Base-by-base conservation (phyloP, 306 rosid species). In the Glycine soja region DNA sequence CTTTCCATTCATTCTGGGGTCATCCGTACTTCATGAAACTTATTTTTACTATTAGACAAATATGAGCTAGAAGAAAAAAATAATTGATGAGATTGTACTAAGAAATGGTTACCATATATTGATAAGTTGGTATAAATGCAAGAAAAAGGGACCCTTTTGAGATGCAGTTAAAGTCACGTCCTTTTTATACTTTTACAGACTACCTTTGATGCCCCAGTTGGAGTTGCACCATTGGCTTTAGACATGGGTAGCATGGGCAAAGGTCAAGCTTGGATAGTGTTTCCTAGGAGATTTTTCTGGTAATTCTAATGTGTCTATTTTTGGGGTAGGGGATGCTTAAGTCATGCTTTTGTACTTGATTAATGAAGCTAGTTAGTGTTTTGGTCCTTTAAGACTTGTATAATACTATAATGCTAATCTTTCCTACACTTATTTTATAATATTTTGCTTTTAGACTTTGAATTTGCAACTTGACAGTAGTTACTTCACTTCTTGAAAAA, bases 201-300 rank as follows among this genome's bases (percentile, higher is more conserved):
- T 6, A 93, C 91, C 30, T 96, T 96, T 77, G 89, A 90, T 43
- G 91, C 97, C 58, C 99, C 98, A 0, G 88, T 82, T 15, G 99
- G 99, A 84, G 82, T 75, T 85, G 86, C 99, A 7, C 99, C 99
- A 10, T 72, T 92, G 78, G 99, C 98, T 32, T 72, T 96, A 85
- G 98, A 96, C 86, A 90, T 96, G 98, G 70, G 70, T 53, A 92
- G 94, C 88, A 96, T 96, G 99, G 97, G 99, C 4, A 93, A 96
- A 86, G 98, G 99, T 84, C 98, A 93, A 81, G 86, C 88, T 69
- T 96, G 99, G 98, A 81, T 96, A 84, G 13, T 63, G 1, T 59
- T 30, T 46, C 14, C 80, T 15, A 3, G 48, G 57, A 24, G 32
- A 3, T 19, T 69, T 0, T 14, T 57, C 13, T 66, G 53, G 10